Conservation (phyloP, 441 rosid genomes). For the Erysimum pusillum region DNA sequence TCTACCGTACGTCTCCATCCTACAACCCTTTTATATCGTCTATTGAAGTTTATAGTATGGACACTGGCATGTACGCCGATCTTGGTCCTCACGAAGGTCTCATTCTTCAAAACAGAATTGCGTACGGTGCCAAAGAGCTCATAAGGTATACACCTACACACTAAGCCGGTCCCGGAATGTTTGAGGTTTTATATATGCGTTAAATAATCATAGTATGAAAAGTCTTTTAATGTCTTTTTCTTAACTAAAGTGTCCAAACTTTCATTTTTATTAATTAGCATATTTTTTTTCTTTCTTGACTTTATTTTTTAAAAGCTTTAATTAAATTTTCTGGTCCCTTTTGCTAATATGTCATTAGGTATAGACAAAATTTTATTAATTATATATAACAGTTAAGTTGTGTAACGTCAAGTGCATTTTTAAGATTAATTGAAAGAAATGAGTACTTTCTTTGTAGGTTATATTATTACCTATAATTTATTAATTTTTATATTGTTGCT, state of each 20-base stretch:
- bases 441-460: not conserved
- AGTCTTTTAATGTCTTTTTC: not conserved
- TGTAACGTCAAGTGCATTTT: not conserved
- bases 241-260: not conserved
- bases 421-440: not conserved
- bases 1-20: constrained; percentile 51
- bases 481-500: not conserved
- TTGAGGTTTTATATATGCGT: not conserved
- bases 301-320: not conserved
- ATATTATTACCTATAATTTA: not conserved
- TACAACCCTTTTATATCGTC: constrained; percentile 61
- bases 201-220: not conserved
- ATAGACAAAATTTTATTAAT: too few relatives aligned
- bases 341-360: too few relatives aligned
- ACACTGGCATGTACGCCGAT: constrained; percentile 47
- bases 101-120: constrained; percentile 40
- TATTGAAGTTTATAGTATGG: constrained; percentile 52
- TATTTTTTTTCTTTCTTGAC: not conserved
- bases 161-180: not conserved
- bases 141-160: constrained; percentile 45
- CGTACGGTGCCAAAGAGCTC: constrained; percentile 52
- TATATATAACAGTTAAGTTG: too few relatives aligned
- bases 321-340: too few relatives aligned
- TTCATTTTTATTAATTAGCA: too few relatives aligned
- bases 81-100: constrained; percentile 47